Evolutionary conservation across 2,329 filamentous ascomycete species (phyloP).

Genomic region (Cercospora beticola): DNA sequence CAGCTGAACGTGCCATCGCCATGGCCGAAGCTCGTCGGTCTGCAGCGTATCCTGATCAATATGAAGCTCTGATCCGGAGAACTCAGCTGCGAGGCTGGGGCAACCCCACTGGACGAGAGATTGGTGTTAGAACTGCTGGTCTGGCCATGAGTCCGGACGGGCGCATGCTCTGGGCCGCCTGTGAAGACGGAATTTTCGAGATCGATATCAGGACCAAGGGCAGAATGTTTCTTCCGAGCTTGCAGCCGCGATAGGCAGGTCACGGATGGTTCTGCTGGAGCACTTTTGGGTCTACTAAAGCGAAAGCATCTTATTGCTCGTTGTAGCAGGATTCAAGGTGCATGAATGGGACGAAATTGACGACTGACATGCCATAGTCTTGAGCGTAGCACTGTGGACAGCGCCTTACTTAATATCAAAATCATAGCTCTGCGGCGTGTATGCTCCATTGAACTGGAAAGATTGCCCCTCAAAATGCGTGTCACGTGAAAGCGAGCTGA

Average conservation of each 20-base stretch:
- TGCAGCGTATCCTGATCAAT: conserved; percentile 28
- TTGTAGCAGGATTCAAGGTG: background rate
- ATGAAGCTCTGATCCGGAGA: conserved; percentile 28
- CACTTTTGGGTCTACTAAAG: background rate
- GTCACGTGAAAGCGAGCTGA: background rate
- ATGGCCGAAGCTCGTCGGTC: conserved; percentile 22
- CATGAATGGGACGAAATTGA: background rate
- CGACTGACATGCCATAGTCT: background rate
- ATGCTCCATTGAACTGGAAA: background rate
- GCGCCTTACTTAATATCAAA: background rate
- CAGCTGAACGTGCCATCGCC: conserved; percentile 10
- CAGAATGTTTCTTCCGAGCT: conserved; percentile 53
- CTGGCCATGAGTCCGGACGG: conserved; percentile 52
- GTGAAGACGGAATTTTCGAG: conserved; percentile 73
- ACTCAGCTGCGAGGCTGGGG: conserved; percentile 18
- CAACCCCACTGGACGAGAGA: conserved; percentile 24
- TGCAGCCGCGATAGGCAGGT: conserved; percentile 31
- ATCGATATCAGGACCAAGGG: conserved; percentile 64
- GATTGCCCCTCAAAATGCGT: background rate
- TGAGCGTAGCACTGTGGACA: background rate
- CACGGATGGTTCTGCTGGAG: background rate
- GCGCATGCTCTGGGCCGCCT: conserved; percentile 48
- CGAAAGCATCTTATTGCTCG: background rate
- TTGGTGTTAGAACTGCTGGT: conserved; percentile 49
- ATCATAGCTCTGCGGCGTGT: background rate